Evolutionary conservation across 2,329 filamentous ascomycete species (phyloP), one percentile per base, ranked within the genome.

Genomic region (Cytospora leucostoma): DNA sequence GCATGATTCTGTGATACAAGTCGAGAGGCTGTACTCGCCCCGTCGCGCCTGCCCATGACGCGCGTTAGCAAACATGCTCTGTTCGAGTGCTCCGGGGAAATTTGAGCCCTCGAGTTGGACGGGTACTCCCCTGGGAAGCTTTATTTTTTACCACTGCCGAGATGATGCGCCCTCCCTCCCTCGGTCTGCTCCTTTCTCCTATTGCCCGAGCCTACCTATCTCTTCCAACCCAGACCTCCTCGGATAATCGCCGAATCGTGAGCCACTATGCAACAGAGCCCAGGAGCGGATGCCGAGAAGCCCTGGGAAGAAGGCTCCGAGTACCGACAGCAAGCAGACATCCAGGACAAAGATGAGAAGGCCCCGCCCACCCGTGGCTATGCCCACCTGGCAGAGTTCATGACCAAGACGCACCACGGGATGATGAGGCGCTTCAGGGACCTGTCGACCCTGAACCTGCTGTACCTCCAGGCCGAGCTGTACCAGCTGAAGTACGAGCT

Each of bases 391-490:
- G 61, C 64, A 33, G 50, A 59, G 32, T 62, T 62, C 35, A 65
- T 65, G 63, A 59, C 17, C 51, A 51, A 62, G 47, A 62, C 63
- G 7, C 55, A 52, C 27, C 51, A 62, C 8, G 59, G 63, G 15
- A 65, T 65, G 59, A 54, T 62, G 17, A 51, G 63, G 11, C 56
- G 51, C 13, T 65, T 52, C 40, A 65, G 56, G 13, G 63, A 65
- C 11, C 51, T 62, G 4, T 65, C 63, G 21, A 47, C 57, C n/a
- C 60, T 56, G 50, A 65, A 65, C 38, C 55, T 65, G 27, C 38
- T 65, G 2, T 65, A 65, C 35, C 51, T 65, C 8, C 59, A 62
- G 55, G 59, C 59, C 34, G 55, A 65, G 32, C 27, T 65, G 4
- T 57, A 59, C 27, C 32, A 59, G 54, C 63, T 65, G 17, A 50